These are phyloP conservation scores for Globisporangium polare DNA, from an alignment of 352 stramenopile species.

Conservation along the genomic window DNA sequence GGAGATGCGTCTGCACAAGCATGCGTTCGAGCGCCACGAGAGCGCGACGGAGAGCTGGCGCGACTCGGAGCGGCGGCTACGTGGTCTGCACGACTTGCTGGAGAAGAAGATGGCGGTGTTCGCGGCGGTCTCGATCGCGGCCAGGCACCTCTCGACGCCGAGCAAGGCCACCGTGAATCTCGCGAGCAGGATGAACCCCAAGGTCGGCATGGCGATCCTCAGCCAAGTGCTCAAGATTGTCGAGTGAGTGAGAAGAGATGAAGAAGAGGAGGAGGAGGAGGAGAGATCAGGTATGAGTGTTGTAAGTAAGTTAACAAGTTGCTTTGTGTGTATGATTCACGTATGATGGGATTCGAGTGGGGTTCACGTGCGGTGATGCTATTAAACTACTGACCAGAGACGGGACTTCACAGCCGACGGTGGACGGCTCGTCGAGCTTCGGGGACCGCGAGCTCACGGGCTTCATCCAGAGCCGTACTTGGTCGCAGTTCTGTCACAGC, in stretches of 20 bases:
- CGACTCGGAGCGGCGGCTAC: conserved; percentile 49
- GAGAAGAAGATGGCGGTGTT: conserved; percentile 57
- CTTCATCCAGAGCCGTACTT: conserved; percentile 14
- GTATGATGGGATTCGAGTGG: not conserved
- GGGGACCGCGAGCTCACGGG: not conserved
- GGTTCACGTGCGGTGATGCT: not conserved
- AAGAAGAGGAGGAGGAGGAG: too few species aligned
- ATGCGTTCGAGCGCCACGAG: not conserved
- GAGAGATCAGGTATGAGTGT: not conserved
- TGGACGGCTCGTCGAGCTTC: not conserved
- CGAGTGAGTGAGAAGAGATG: conserved; percentile 20
- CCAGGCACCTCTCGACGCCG: conserved; percentile 7
- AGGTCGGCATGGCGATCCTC: conserved; percentile 50
- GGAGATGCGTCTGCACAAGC: conserved; percentile 23
- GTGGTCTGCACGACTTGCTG: conserved; percentile 44
- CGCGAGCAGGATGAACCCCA: conserved; percentile 68
- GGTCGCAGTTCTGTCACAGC: conserved; percentile 8
- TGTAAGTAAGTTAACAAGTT: not conserved
- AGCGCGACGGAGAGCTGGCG: conserved; percentile 29
- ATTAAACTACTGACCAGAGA: conserved; percentile 7
- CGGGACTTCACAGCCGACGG: not conserved
- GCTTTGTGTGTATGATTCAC: conserved; percentile 4
- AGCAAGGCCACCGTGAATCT: conserved; percentile 26
- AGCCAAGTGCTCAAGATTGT: conserved; percentile 42
- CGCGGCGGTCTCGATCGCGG: conserved; percentile 24